Base-by-base conservation (phyloP, 176 grass and related monocot species). In the Carex myosuroides region DNA sequence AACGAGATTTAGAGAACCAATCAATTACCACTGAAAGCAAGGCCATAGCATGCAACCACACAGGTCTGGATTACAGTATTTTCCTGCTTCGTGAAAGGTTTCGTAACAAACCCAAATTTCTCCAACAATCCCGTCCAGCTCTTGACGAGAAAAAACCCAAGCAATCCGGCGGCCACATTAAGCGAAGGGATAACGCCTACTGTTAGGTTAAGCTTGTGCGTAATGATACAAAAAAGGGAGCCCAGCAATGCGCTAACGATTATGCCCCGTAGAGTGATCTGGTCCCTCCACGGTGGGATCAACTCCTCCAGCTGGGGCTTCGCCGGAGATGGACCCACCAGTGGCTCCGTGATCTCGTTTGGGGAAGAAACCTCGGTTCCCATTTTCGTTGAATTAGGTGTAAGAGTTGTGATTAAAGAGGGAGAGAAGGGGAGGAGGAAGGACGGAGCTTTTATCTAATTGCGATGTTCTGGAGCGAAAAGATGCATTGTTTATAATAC, bases 41-140 rank as follows among this genome's bases (percentile, higher is more conserved):
- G 74, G 18, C 91, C 92, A 64, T 91, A 98, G 91, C 92, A 93
- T 0, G 92, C 92, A 84, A 93, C 95, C 37, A 94, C 92, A 88
- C 91, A 98, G 0, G 95, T 91, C 89, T 93, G 92, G 39, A 93
- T 94, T 63, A 95, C 91, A 63, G 92, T 94, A 85, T 98, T 98
- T 91, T 94, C 95, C 86, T 95, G 95, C 90, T 84, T 91, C n/a
- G 92, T 97, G 77, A 97, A 97, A 8, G 92, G 92, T 86, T 79
- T 91, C 63, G 87, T 61, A 10, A 86, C 46, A 57, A 94, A 1
- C 48, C 92, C 89, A 29, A 91, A 11, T 82, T 46, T 84, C 32
- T 48, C 33, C n/a, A 91, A 56, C 26, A 81, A 68, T 0, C 61
- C 67, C 9, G 92, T 90, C 92, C 92, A 94, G 16, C 64, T 85